Conservation (phyloP, 2,329 filamentous ascomycete species). For the Aspergillus texensis region DNA sequence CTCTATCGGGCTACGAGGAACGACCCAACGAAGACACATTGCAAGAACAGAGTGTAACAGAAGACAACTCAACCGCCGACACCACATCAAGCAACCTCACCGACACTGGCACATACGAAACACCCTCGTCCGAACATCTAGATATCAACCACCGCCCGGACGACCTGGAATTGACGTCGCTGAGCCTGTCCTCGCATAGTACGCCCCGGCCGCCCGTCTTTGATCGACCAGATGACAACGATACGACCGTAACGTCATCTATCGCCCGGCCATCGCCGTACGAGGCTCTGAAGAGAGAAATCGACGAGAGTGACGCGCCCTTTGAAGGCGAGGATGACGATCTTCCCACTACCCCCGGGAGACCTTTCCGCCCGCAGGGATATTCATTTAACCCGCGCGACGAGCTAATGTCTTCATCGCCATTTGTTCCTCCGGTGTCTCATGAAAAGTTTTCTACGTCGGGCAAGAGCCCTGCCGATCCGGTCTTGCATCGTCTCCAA, state of each 20-base stretch:
- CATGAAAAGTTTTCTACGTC: conserved; percentile 45
- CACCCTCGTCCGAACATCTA: conserved; percentile 40
- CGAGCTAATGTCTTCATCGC: conserved; percentile 59
- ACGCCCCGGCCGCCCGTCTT: conserved; percentile 46
- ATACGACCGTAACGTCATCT: conserved; percentile 44
- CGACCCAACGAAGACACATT: conserved; percentile 62
- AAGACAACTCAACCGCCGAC: conserved; percentile 59
- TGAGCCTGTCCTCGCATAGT: conserved; percentile 50
- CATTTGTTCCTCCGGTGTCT: conserved; percentile 57
- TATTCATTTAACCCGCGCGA: conserved; percentile 53
- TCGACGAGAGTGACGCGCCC: conserved; percentile 42
- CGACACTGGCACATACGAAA: conserved; percentile 45
- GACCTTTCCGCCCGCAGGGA: conserved; percentile 25
- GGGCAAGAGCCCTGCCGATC: conserved; percentile 58
- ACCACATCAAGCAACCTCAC: conserved; percentile 46
- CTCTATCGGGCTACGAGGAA: conserved; percentile 91
- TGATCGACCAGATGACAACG: conserved; percentile 32
- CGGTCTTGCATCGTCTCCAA: conserved; percentile 84
- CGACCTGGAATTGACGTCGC: conserved; percentile 49
- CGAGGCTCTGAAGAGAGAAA: conserved; percentile 49
- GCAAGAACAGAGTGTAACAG: conserved; percentile 54
- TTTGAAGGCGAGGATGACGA: conserved; percentile 38
- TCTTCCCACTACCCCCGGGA: conserved; percentile 43
- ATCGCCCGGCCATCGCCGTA: conserved; percentile 73
- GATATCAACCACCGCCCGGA: conserved; percentile 38